These are phyloP conservation scores for Sugiyamaella americana DNA, from an alignment of 805 yeast genomes.

Conservation along the genomic window DNA sequence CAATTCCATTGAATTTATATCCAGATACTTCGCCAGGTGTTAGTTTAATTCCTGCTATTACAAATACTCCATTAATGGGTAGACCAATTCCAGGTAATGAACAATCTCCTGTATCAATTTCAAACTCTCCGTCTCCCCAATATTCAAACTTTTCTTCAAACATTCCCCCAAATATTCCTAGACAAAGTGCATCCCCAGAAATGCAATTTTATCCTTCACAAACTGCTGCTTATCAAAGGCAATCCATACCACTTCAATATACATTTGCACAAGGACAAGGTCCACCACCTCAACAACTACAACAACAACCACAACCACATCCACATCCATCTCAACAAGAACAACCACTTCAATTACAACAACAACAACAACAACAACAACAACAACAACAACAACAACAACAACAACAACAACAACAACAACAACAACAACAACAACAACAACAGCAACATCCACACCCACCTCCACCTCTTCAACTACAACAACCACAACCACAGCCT, in stretches of 20 bases:
- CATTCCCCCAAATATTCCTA: too few relatives aligned
- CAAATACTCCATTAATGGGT: slow-evolving; percentile 14
- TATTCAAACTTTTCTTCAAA: not conserved
- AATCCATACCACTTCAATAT: not conserved
- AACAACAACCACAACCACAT: slow-evolving; percentile 7
- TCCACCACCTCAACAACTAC: not conserved
- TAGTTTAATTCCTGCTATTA: slow-evolving; percentile 19
- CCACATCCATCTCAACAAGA: slow-evolving; percentile 4
- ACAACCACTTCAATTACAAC: slow-evolving; percentile 2
- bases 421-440: not conserved
- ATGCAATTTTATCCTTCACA: too few relatives aligned
- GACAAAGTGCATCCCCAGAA: too few relatives aligned
- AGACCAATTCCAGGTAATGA: too few relatives aligned
- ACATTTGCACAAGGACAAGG: not conserved
- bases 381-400: slow-evolving; percentile 9
- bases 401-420: slow-evolving; percentile 1
- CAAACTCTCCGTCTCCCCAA: not conserved
- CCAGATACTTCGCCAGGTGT: slow-evolving; percentile 29
- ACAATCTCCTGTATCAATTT: not conserved
- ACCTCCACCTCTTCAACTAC: not conserved
- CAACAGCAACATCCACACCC: not conserved
- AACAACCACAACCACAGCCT: not conserved
- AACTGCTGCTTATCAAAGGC: too few relatives aligned
- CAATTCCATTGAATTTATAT: slow-evolving; percentile 33
- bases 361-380: slow-evolving; percentile 5